phyloP scores from a whole-genome alignment of 192 early-diverging fungal species.

The Spizellomyces sp. region DNA sequence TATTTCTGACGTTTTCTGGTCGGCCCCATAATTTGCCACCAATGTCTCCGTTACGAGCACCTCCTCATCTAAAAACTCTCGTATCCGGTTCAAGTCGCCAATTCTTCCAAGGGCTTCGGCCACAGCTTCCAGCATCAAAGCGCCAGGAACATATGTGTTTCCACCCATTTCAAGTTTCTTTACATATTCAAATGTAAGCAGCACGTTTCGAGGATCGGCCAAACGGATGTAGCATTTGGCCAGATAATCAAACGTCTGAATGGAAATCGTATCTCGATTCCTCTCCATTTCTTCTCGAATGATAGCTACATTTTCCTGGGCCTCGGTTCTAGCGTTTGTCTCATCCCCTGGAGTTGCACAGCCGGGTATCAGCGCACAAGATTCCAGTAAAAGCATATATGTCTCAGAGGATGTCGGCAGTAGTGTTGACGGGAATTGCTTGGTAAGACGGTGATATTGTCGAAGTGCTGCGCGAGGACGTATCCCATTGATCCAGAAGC shows the following conservation, averaged over 20 bases:
- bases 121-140: background rate
- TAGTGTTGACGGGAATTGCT: background rate
- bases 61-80: slow-evolving; percentile 2
- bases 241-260: background rate
- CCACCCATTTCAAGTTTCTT: background rate
- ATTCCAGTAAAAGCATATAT: background rate
- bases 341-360: background rate
- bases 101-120: background rate
- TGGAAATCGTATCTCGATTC: background rate
- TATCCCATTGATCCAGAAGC: background rate
- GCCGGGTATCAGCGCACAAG: slow-evolving; percentile 15
- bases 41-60: background rate
- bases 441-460: background rate
- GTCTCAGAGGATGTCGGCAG: slow-evolving; percentile 3
- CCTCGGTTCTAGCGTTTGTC: background rate
- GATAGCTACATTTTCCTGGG: background rate
- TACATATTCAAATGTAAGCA: background rate
- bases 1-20: background rate
- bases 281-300: background rate
- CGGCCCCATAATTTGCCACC: background rate
- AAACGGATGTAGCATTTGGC: background rate
- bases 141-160: background rate
- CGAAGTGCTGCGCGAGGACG: slow-evolving; percentile 9
- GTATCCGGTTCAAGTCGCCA: background rate
- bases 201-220: background rate